Base-by-base conservation (phyloP, 306 rosid species). In the Fragaria ananassa region DNA sequence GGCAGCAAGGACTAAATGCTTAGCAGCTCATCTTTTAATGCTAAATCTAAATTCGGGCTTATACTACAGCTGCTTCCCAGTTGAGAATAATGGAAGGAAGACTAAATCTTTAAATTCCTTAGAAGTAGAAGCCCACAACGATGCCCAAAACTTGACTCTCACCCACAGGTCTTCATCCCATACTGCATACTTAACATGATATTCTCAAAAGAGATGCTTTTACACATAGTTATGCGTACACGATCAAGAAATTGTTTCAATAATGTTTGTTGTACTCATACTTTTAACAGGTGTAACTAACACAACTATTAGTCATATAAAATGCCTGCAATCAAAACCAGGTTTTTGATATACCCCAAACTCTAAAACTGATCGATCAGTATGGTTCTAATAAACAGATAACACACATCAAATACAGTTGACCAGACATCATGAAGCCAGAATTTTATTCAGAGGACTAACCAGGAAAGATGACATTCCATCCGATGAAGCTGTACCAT, bases 391-490 rank as follows among this genome's bases (percentile, higher is more conserved):
- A 60, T 27, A 2, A 61, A 61, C 67, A 61, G 2, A 37, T 54
- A 35, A 46, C 42, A 29, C 0, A 61, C 3, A 44, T 29, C 65
- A 42, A 34, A 75, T 18, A 61, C 37, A 57, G 68, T 18, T 67
- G 62, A 79, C 49, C 72, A 44, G 75, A 54, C 58, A 41, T 74
- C 71, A 61, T 73, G 67, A 31, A 74, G 45, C 65, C 31, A 64
- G 67, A 7, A 75, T 68, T 79, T 83, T 58, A 77, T 53, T n/a
- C 61, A 35, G 46, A 62, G 83, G 58, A 90, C 97, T 83, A 80
- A 95, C 98, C 97, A 92, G 83, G 87, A 89, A 95, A 58, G 99
- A 95, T 68, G 96, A 95, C 96, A 86, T 85, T 87, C 99, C 99
- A 83, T 95, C 99, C 4, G 99, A 95, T 81, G 99, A 95, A 65